Evolutionary conservation across 306 rosid species (phyloP), one percentile per base, ranked within the genome.

Genomic region (Trichosanthes truncata): DNA sequence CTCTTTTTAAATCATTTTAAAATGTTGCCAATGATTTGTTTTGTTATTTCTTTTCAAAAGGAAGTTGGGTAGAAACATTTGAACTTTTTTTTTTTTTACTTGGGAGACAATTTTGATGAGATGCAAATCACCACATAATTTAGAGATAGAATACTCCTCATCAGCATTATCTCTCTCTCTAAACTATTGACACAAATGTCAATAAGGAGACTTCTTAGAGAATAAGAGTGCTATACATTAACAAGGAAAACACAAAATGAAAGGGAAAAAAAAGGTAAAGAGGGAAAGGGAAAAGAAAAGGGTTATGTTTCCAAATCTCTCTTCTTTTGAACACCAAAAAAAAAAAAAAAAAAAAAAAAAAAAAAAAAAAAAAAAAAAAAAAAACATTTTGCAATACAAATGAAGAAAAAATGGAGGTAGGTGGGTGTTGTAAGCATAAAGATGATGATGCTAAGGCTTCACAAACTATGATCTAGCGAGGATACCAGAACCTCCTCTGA

Each of bases 401-500:
- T 48, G 79, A 29, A 68, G 62, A 76, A 82, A 63, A 29, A 29
- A 29, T 46, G 52, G 52, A 46, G 52, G 52, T 9, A 66, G 78
- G 81, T 25, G 49, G 76, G 79, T 66, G 73, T 36, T 35, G 40
- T 21, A 38, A 65, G 74, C 74, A 66, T 18, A 36, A 18, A 65
- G 56, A 36, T 60, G 45, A 45, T 60, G 53, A 46, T 46, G 77
- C 57, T 72, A 72, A 73, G 80, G 81, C 85, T 79, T 87, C 84
- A 66, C 36, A 67, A 76, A 59, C 85, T 87, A 92, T 63, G 81
- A 74, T 48, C 72, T 73, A 62, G 76, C 68, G 51, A 68, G 84
- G 82, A 83, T 38, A 84, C 86, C 89, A 56, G 86, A 84, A 80
- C 89, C 90, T 80, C 88, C 96, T 84, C 88, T 90, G 83, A 93